A percentile compares a stretch with the other conserved stretches of the same genome.
Conservation (phyloP, 768 basidiomycete genomes). For the Kwoniella shandongensis region DNA sequence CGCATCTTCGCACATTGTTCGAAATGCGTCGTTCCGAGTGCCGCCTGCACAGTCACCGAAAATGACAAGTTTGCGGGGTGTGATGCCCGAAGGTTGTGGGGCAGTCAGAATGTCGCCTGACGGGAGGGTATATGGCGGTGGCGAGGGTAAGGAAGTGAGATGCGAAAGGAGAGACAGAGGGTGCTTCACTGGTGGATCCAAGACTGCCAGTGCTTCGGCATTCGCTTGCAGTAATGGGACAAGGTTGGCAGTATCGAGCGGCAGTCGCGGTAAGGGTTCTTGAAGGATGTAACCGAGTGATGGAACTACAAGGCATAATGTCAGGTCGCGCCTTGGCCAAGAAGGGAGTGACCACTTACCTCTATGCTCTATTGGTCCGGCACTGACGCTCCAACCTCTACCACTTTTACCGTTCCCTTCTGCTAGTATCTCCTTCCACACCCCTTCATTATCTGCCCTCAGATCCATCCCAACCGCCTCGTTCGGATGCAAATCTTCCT, state of each 20-base stretch:
- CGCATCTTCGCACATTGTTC: slow-evolving; percentile 37
- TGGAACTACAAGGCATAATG: slow-evolving; percentile 29
- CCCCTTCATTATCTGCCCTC: slow-evolving; percentile 35
- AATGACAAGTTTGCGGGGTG: slow-evolving; percentile 45
- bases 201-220: slow-evolving; percentile 31
- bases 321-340: background rate
- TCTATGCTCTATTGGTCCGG: slow-evolving; percentile 51
- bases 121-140: slow-evolving; percentile 44
- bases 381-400: slow-evolving; percentile 46
- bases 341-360: slow-evolving; percentile 26
- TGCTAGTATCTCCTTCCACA: slow-evolving; percentile 41
- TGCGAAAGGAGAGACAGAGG: slow-evolving; percentile 45
- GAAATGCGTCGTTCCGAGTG: slow-evolving; percentile 38
- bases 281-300: slow-evolving; percentile 48
- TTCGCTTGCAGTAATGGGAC: slow-evolving; percentile 46
- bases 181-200: slow-evolving; percentile 43
- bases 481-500: slow-evolving; percentile 39
- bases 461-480: slow-evolving; percentile 50
- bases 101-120: slow-evolving; percentile 43
- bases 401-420: slow-evolving; percentile 34
- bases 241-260: slow-evolving; percentile 37
- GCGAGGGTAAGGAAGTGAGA: slow-evolving; percentile 39
- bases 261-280: slow-evolving; percentile 44
- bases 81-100: slow-evolving; percentile 28
- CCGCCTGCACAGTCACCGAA: slow-evolving; percentile 52